Evolutionary conservation across 805 yeast species (phyloP).

Genomic region (Candida qinlingensis): DNA sequence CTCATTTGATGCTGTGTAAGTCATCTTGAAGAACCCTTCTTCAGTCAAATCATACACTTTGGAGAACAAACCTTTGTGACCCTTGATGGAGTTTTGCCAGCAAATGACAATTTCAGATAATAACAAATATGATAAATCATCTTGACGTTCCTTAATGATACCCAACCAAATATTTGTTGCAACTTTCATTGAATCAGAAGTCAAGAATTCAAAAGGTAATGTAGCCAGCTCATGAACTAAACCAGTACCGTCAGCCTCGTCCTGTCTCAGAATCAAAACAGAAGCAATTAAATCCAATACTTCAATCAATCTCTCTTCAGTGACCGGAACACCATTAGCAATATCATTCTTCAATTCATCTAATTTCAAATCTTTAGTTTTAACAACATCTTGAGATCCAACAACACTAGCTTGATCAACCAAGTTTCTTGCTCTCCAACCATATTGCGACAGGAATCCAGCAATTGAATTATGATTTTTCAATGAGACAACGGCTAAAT

Average conservation of each 20-base stretch:
- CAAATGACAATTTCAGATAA: conserved; percentile 62
- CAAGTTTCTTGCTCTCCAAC: conserved; percentile 53
- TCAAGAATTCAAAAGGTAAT: conserved; percentile 68
- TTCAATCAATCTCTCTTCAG: conserved; percentile 31
- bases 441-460: conserved; percentile 68
- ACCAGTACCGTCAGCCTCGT: conserved; percentile 32
- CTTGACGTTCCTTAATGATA: conserved; percentile 61
- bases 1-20: conserved; percentile 80
- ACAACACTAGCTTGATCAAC: conserved; percentile 26
- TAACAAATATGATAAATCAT: conserved; percentile 49
- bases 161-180: conserved; percentile 81
- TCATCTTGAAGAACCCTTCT: conserved; percentile 74
- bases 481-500: conserved; percentile 33
- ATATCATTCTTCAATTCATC: conserved; percentile 18
- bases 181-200: conserved; percentile 50
- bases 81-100: conserved; percentile 64
- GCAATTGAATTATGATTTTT: conserved; percentile 55
- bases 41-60: conserved; percentile 44
- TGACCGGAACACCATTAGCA: conserved; percentile 16
- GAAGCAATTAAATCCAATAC: conserved; percentile 42
- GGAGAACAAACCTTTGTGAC: conserved; percentile 60
- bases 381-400: conserved; percentile 14
- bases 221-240: conserved; percentile 43
- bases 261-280: conserved; percentile 32
- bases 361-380: conserved; percentile 18